phyloP scores from a whole-genome alignment of 169 alveolate species.

The Plasmodium berghei region DNA sequence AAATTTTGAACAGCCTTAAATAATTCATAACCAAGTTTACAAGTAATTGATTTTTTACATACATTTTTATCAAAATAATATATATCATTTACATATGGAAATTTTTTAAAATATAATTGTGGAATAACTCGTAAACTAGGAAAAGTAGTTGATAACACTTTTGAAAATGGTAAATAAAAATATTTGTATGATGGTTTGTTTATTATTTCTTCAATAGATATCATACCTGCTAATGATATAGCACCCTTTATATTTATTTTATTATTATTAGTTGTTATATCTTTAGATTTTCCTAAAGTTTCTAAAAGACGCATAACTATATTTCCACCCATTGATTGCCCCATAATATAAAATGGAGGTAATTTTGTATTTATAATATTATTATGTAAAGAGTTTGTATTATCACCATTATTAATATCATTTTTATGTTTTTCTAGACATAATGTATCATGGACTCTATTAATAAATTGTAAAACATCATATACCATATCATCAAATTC shows the following conservation, averaged over 20 bases:
- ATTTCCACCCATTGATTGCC: slow-evolving; percentile 86
- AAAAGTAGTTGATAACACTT: slow-evolving; percentile 22
- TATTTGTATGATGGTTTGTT: slow-evolving; percentile 22
- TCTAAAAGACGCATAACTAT: slow-evolving; percentile 77
- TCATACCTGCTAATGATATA: slow-evolving; percentile 82
- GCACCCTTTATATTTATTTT: slow-evolving; percentile 78
- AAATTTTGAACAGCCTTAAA: slow-evolving; percentile 78
- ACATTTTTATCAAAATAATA: slow-evolving; percentile 66
- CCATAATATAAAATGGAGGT: slow-evolving; percentile 78
- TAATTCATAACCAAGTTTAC: slow-evolving; percentile 72
- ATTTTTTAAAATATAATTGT: slow-evolving; percentile 15
- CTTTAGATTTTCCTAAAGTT: slow-evolving; percentile 54
- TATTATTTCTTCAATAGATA: slow-evolving; percentile 71
- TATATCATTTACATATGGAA: slow-evolving; percentile 6
- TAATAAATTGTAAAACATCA: slow-evolving; percentile 81
- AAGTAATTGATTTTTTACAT: slow-evolving; percentile 37
- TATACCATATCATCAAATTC: slow-evolving; percentile 79
- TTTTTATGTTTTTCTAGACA: slow-evolving; percentile 10
- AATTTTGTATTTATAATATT: slow-evolving; percentile 35
- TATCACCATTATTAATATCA: background rate
- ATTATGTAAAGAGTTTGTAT: slow-evolving; percentile 5
- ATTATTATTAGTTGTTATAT: background rate
- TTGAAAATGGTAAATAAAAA: slow-evolving; percentile 52
- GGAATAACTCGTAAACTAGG: slow-evolving; percentile 71
- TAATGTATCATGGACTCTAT: slow-evolving; percentile 64